Base-by-base conservation (phyloP, 208 protist genomes). In the Borovskyia barvae region DNA sequence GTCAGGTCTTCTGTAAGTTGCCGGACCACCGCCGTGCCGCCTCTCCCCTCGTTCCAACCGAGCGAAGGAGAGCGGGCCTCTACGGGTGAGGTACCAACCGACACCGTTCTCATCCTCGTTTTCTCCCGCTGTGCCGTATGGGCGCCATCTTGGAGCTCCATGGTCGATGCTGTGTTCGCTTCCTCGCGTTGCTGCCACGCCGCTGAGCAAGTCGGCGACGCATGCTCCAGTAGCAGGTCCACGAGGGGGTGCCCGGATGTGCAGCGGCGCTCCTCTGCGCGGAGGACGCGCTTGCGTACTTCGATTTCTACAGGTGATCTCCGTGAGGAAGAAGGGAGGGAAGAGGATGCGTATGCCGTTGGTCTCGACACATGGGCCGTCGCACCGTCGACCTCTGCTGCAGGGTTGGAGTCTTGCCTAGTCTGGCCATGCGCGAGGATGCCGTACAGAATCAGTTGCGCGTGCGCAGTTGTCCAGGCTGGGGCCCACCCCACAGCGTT, bases 1-100 rank as follows among this genome's bases (percentile, higher is more conserved):
- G 33, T 29, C 29, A 50, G 9, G 14, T 66, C 62, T 1, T 14
- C 22, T 5, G 42, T 46, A 24, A 43, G 49, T 15, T 37, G 36
- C 37, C 20, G 43, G 32, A 65, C 24, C 7, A 25, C 15, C 3
- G 25, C 3, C 2, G 49, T 28, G 20, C 69, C 63, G 1, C 36
- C 32, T 17, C 33, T 40, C 3, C 54, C 60, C 46, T 76, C 69
- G n/a, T 71, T 71, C 62, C 61, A 71, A 2, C 62, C 69, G 29
- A 62, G 46, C 9, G 53, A 25, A 3, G 53, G 48, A 7, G 50
- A 37, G 24, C 30, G 35, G 28, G 36, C 50, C 0, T n/a, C n/a
- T n/a, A n/a, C n/a, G n/a, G n/a, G n/a, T n/a, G n/a, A n/a, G n/a
- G n/a, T n/a, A n/a, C n/a, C n/a, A n/a, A n/a, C n/a, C n/a, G n/a